Evolutionary conservation across 2,329 filamentous ascomycete species (phyloP).

Genomic region (Thelonectria rubi): DNA sequence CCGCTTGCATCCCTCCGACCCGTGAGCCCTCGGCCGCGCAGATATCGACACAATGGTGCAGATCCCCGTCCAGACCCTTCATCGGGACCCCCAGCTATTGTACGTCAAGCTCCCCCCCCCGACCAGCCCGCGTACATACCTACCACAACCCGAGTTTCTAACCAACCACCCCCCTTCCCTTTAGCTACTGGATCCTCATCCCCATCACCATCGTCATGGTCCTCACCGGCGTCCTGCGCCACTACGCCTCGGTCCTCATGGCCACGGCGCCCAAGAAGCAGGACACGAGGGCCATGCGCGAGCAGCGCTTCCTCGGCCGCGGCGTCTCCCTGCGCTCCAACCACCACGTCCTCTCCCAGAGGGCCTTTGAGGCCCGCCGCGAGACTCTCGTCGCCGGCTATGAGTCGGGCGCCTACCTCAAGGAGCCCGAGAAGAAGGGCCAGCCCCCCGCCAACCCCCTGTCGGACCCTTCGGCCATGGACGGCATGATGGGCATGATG

Average conservation of each 20-base stretch:
- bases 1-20: slow-evolving; percentile 15
- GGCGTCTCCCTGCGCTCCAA: slow-evolving; percentile 87
- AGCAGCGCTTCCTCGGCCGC: slow-evolving; percentile 85
- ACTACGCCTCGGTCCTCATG: slow-evolving; percentile 95
- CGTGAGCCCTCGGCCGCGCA: slow-evolving; percentile 23
- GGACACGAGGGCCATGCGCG: slow-evolving; percentile 78
- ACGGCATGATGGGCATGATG: slow-evolving; percentile 99
- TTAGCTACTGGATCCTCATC: slow-evolving; percentile 99
- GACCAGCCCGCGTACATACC: background rate
- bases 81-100: slow-evolving; percentile 98
- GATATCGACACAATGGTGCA: slow-evolving; percentile 73
- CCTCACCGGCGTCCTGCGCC: slow-evolving; percentile 91
- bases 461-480: slow-evolving; percentile 95
- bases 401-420: slow-evolving; percentile 87
- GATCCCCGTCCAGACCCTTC: slow-evolving; percentile 90
- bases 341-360: slow-evolving; percentile 78
- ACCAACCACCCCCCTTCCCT: slow-evolving; percentile 31
- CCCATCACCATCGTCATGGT: slow-evolving; percentile 99
- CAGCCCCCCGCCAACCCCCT: slow-evolving; percentile 93
- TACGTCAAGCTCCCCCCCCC: slow-evolving; percentile 57
- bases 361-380: slow-evolving; percentile 82
- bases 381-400: slow-evolving; percentile 82
- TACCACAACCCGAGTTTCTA: slow-evolving; percentile 22
- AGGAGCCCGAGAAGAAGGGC: slow-evolving; percentile 85
- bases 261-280: slow-evolving; percentile 84